Evolutionary conservation across 768 basidiomycete species (phyloP), one percentile per base, ranked within the genome.

Genomic region (Termitomyces bulborhizus): DNA sequence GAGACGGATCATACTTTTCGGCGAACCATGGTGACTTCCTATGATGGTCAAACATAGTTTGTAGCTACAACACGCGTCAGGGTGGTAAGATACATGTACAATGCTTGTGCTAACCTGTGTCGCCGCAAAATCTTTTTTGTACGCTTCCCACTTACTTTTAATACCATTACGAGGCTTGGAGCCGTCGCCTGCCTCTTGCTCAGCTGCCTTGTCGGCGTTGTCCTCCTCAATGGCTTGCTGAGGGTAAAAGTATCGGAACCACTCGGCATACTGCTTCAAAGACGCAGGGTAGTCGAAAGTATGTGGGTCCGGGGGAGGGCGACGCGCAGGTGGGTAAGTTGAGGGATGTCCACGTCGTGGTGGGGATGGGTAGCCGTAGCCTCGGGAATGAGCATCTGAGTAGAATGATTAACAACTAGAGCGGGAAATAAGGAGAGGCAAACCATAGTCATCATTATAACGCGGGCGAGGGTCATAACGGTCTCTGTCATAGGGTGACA

Each of bases 1-100:
- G 76, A 41, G 83, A 71, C 54, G 88, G 88, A 58, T 93, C 91
- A 75, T 98, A 98, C 70, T 92, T 91, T 78, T 98, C 95, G 54
- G 85, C 83, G 76, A 97, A 98, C 95, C 95, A 98, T 13, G 93
- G 88, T n/a, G 91, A 92, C 66, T 88, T 87, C 72, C 86, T 83
- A 76, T 98, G 95, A 71, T 93, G 89, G 34, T 97, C 89, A 79
- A 93, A 97, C 81, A 98, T 88, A 55, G 89, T 88, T 76, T 92
- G 91, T 66, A 96, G 84, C 94, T 98, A 80, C 68, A 78, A 73
- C 71, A 65, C 57, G 63, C 46, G 62, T 65, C 63, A 71, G 59
- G 47, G 62, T 63, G 54, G 59, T 45, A 46, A 59, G 48, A 43
- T 57, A 64, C 61, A 44, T 42, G 47, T 54, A 45, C 55, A 58